These are phyloP conservation scores for Fremontodendron californicum DNA, from an alignment of 345 rosid species.

Conservation along the genomic window DNA sequence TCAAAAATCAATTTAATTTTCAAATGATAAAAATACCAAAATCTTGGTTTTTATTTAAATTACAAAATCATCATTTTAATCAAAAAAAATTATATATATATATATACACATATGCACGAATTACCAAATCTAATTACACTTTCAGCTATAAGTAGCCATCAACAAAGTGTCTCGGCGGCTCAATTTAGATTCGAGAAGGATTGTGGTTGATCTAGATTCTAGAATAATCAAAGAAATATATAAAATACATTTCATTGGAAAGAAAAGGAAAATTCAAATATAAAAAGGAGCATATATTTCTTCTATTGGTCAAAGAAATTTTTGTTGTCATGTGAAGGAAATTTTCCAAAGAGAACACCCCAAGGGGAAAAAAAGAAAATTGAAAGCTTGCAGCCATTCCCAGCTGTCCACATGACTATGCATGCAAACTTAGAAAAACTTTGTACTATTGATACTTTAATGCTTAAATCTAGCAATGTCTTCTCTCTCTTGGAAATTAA, in stretches of 20 bases:
- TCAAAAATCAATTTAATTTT: no score
- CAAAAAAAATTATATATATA: no score
- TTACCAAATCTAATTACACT: no score
- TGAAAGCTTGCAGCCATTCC: conserved; percentile 3
- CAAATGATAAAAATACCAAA: no score
- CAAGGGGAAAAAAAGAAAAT: background rate
- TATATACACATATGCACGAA: no score
- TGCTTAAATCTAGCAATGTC: background rate
- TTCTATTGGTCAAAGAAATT: background rate
- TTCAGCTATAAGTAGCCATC: no score
- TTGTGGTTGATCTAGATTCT: background rate
- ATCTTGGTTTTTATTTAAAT: no score
- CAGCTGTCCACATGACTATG: conserved; percentile 12
- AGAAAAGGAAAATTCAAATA: background rate
- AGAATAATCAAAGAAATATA: background rate
- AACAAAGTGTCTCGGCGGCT: no score
- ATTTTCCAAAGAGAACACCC: background rate
- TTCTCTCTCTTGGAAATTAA: background rate
- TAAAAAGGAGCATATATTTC: background rate
- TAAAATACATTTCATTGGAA: background rate
- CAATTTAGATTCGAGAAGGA: background rate
- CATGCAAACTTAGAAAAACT: background rate
- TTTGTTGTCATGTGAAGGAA: background rate
- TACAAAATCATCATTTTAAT: no score
- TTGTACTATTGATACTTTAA: background rate